These are phyloP conservation scores for Polysphondylium violaceum DNA, from an alignment of 78 protist genomes.

Conservation along the genomic window DNA sequence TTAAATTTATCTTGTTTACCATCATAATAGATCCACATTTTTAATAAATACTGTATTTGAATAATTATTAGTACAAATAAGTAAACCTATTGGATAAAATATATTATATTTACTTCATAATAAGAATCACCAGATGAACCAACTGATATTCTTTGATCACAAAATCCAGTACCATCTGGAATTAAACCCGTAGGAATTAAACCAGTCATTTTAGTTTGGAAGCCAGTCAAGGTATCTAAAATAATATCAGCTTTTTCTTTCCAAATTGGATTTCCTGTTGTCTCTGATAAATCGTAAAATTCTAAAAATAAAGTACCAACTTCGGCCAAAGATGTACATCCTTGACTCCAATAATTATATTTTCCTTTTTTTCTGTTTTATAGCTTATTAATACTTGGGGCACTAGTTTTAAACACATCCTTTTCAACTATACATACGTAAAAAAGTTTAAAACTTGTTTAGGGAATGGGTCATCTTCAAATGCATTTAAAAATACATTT, in stretches of 20 bases:
- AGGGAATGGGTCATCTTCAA: constrained; percentile 6
- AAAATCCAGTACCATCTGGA: neutral
- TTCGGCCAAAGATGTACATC: constrained; percentile 79
- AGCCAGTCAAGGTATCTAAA: neutral
- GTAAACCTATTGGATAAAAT: too few relatives aligned
- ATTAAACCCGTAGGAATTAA: neutral
- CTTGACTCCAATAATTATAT: constrained; percentile 10
- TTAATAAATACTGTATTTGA: constrained; percentile 37
- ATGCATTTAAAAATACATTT: constrained; percentile 69
- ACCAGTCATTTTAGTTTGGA: constrained; percentile 1
- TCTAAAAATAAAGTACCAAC: constrained; percentile 91
- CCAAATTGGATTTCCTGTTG: constrained; percentile 64
- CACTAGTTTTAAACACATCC: too few relatives aligned
- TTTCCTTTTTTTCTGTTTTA: too few relatives aligned
- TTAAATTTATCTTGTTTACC: constrained; percentile 7
- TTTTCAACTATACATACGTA: too few relatives aligned
- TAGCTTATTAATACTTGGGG: too few relatives aligned
- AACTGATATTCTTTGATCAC: constrained; percentile 25
- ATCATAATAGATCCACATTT: constrained; percentile 66
- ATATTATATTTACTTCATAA: too few relatives aligned
- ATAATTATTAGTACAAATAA: too few relatives aligned
- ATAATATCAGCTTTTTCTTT: neutral
- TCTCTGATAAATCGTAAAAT: constrained; percentile 74
- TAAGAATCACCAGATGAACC: constrained; percentile 89
- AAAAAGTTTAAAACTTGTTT: too few relatives aligned